A percentile compares a stretch with the other conserved stretches of the same genome.
phyloP scores from a whole-genome alignment of 495 filamentous ascomycete genomes.

The Penicillium manginii region DNA sequence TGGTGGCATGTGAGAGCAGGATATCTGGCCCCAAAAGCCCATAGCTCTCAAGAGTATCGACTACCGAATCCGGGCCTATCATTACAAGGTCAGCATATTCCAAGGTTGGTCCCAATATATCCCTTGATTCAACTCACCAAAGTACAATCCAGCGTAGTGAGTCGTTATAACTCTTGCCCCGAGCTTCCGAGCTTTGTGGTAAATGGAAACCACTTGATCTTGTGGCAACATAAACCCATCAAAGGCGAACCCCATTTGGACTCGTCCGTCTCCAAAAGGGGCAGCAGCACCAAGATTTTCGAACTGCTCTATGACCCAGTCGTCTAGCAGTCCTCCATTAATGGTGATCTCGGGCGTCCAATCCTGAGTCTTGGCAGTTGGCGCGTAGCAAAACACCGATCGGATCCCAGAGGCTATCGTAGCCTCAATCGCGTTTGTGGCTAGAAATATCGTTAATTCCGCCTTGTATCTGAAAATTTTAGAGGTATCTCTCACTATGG shows the following conservation, averaged over 20 bases:
- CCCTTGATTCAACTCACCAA: constrained; percentile 5
- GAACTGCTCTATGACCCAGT: constrained; percentile 45
- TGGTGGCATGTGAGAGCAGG: constrained; percentile 41
- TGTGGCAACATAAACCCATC: constrained; percentile 41
- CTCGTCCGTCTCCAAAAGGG: constrained; percentile 43
- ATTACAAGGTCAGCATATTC: background rate
- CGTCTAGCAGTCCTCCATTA: constrained; percentile 34
- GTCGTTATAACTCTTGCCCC: constrained; percentile 42
- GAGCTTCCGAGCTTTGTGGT: constrained; percentile 26
- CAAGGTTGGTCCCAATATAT: background rate
- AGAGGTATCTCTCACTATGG: constrained; percentile 27
- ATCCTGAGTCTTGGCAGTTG: constrained; percentile 32
- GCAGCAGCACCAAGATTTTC: constrained; percentile 31
- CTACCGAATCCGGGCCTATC: constrained; percentile 21
- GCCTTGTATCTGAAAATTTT: background rate
- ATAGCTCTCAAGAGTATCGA: constrained; percentile 35
- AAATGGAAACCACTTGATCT: constrained; percentile 35
- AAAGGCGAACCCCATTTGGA: constrained; percentile 46
- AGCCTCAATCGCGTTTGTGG: constrained; percentile 41
- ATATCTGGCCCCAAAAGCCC: constrained; percentile 39
- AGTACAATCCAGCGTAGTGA: constrained; percentile 32
- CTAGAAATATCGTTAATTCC: constrained; percentile 20
- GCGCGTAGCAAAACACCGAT: constrained; percentile 51
- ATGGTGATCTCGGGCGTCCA: constrained; percentile 41
- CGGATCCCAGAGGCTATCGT: constrained; percentile 51